Evolutionary conservation across 2,329 filamentous ascomycete species (phyloP).

Genomic region (Cephalotrichum gorgonifer): DNA sequence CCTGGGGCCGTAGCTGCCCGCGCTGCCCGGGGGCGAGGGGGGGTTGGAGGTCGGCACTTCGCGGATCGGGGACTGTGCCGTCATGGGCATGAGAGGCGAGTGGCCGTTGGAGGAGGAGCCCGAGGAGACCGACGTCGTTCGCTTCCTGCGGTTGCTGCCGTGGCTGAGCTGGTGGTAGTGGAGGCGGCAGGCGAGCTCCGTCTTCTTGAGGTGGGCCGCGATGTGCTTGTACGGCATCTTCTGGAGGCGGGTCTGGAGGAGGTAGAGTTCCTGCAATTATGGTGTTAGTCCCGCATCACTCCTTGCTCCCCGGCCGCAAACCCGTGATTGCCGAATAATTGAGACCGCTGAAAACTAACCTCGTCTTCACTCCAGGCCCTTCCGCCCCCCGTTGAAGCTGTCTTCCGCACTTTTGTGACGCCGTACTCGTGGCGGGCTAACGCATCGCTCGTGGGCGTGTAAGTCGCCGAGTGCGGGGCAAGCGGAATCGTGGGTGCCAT

Average conservation of each 20-base stretch:
- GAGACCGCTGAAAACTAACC: conserved; percentile 35
- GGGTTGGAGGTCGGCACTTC: conserved; percentile 30
- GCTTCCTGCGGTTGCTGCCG: conserved; percentile 70
- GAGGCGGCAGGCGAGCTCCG: conserved; percentile 75
- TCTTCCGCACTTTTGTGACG: conserved; percentile 56
- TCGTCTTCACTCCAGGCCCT: conserved; percentile 81
- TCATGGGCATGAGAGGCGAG: conserved; percentile 37
- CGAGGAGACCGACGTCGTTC: conserved; percentile 60
- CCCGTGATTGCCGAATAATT: neutral
- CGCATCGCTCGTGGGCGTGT: conserved; percentile 41
- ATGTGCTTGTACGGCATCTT: conserved; percentile 92
- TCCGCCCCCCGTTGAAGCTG: conserved; percentile 61
- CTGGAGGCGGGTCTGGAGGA: conserved; percentile 72
- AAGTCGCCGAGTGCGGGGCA: conserved; percentile 30
- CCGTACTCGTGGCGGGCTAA: conserved; percentile 49
- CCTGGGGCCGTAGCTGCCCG: conserved; percentile 31
- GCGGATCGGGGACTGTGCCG: conserved; percentile 41
- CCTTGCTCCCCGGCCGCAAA: neutral
- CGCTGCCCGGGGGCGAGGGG: conserved; percentile 34
- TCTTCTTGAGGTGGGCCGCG: conserved; percentile 75
- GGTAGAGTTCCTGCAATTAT: conserved; percentile 59
- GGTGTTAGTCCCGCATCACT: neutral
- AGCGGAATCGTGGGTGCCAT: conserved; percentile 43
- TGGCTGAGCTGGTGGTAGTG: conserved; percentile 82
- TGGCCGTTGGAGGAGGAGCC: conserved; percentile 42